These are phyloP conservation scores for Fusarium musae DNA, from an alignment of 2,329 filamentous ascomycete species.

Conservation along the genomic window DNA sequence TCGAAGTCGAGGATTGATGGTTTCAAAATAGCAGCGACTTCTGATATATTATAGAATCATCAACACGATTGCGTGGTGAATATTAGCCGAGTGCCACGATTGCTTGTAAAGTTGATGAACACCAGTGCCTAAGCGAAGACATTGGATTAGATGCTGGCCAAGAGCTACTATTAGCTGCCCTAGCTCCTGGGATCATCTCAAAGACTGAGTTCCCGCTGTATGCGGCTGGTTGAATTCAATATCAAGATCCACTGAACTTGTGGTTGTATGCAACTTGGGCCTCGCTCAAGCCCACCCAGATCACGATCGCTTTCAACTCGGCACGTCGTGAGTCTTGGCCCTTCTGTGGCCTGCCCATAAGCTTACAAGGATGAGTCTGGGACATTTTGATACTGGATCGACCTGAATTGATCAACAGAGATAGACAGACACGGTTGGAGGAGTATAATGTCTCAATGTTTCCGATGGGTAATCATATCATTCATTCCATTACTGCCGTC, in stretches of 20 bases:
- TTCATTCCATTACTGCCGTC: neutral
- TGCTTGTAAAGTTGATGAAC: neutral
- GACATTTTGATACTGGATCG: neutral
- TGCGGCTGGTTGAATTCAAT: conserved; percentile 31
- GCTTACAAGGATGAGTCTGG: conserved; percentile 14
- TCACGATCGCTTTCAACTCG: conserved; percentile 35
- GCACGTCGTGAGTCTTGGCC: conserved; percentile 22
- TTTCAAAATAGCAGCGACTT: conserved; percentile 7
- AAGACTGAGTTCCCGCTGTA: conserved; percentile 16
- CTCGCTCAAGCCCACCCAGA: conserved; percentile 20
- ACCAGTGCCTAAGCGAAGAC: neutral
- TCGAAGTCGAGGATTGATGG: neutral
- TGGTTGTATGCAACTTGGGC: conserved; percentile 18
- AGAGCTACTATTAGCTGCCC: neutral
- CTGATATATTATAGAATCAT: neutral
- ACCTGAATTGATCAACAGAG: neutral
- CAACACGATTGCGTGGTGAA: neutral
- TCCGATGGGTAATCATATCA: neutral
- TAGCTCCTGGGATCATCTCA: neutral
- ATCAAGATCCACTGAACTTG: conserved; percentile 30
- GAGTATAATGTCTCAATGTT: neutral
- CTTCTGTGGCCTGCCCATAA: conserved; percentile 9
- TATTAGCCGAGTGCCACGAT: neutral
- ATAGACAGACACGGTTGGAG: neutral
- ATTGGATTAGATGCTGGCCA: neutral